Percentiles rank a stretch among this genome's conserved stretches.
Evolutionary conservation across 2,329 filamentous ascomycete genomes (phyloP).

Genomic region (Talaromyces piceae): DNA sequence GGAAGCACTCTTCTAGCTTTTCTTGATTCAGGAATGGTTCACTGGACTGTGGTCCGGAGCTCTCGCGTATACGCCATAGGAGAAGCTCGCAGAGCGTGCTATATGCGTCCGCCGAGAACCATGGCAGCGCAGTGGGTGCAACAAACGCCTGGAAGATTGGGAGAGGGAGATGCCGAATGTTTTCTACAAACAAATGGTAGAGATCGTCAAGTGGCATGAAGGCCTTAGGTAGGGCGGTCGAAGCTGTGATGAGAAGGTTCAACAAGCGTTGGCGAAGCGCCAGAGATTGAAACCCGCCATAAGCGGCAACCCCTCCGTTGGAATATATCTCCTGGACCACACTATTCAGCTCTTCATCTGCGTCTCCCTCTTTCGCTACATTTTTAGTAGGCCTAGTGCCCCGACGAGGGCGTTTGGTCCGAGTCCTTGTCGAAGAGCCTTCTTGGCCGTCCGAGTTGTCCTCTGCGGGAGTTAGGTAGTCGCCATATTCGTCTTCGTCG

Average conservation of each 20-base stretch:
- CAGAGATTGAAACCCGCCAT: constrained; percentile 35
- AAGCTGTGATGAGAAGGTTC: constrained; percentile 34
- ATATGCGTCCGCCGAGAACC: constrained; percentile 33
- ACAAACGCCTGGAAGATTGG: constrained; percentile 41
- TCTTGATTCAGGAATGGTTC: constrained; percentile 41
- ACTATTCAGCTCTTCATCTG: constrained; percentile 9
- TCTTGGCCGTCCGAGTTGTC: constrained; percentile 27
- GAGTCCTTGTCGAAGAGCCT: constrained; percentile 12
- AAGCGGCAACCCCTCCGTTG: constrained; percentile 18
- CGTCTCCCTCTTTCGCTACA: too few species aligned
- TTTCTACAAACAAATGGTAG: constrained; percentile 39
- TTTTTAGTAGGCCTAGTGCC: constrained; percentile 15
- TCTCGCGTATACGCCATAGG: constrained; percentile 43
- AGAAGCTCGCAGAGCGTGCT: constrained; percentile 48
- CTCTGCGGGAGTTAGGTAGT: constrained; percentile 34
- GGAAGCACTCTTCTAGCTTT: constrained; percentile 53
- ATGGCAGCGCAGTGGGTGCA: constrained; percentile 37
- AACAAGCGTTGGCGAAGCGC: constrained; percentile 40
- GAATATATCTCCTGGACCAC: constrained; percentile 12
- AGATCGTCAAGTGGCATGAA: constrained; percentile 34
- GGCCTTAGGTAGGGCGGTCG: constrained; percentile 24
- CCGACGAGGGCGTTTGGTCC: constrained; percentile 28
- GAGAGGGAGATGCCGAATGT: constrained; percentile 39
- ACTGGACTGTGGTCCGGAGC: constrained; percentile 29
- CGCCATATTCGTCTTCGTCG: constrained; percentile 39